phyloP scores from a whole-genome alignment of 306 rosid species.

The Coriaria nepalensis region DNA sequence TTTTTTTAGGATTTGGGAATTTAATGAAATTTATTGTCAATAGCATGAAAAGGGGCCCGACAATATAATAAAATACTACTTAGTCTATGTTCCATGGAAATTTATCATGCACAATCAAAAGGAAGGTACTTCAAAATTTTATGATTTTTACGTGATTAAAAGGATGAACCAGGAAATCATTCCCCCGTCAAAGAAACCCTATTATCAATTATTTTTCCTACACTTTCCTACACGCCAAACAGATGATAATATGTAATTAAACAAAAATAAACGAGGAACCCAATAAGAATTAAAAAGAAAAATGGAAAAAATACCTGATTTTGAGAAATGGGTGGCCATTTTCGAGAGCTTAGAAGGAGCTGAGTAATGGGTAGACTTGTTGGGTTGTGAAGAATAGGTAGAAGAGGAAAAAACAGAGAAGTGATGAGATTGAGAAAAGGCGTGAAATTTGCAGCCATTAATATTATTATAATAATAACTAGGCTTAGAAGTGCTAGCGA shows the following conservation, averaged over 20 bases:
- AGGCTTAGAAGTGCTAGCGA: too few species aligned
- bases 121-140: too few species aligned
- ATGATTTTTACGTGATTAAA: too few species aligned
- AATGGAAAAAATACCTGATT: constrained; percentile 33
- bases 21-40: too few species aligned
- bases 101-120: too few species aligned
- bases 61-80: too few species aligned
- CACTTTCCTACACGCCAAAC: constrained; percentile 7
- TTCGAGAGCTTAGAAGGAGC: constrained; percentile 23
- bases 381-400: constrained; percentile 1
- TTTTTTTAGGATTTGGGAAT: too few species aligned
- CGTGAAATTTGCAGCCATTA: constrained; percentile 18
- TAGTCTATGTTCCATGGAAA: too few species aligned
- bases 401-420: constrained; percentile 19
- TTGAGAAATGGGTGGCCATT: constrained; percentile 24
- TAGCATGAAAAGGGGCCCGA: too few species aligned
- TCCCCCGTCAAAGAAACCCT: not conserved
- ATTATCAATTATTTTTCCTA: too few species aligned
- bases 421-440: constrained; percentile 18
- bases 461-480: constrained; percentile 4
- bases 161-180: not conserved
- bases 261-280: not conserved
- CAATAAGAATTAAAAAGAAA: not conserved
- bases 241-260: constrained; percentile 1
- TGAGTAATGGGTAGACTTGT: constrained; percentile 3